These are phyloP conservation scores for Brettanomyces nanus DNA, from an alignment of 805 yeast genomes.

Conservation along the genomic window DNA sequence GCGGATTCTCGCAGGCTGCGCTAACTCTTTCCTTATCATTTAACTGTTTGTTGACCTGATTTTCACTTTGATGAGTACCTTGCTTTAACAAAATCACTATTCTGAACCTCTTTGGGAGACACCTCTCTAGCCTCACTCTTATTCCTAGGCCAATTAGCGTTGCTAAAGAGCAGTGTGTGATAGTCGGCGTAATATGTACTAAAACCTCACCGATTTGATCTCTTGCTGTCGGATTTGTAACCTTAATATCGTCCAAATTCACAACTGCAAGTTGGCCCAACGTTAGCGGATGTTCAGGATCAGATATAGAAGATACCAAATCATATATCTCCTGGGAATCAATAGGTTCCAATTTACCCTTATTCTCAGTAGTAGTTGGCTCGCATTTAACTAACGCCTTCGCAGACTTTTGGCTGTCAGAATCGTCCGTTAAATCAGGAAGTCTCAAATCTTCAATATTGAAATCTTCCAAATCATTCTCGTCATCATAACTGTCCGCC, in stretches of 20 bases:
- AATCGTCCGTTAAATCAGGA: background rate
- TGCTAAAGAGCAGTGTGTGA: slow-evolving; percentile 94
- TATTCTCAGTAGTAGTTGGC: background rate
- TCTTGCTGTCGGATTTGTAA: slow-evolving; percentile 47
- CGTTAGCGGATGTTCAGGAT: slow-evolving; percentile 96
- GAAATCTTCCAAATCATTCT: background rate
- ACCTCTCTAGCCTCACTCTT: slow-evolving; percentile 81
- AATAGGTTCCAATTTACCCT: slow-evolving; percentile 42
- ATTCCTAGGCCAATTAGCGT: slow-evolving; percentile 94
- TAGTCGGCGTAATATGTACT: slow-evolving; percentile 90
- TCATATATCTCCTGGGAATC: slow-evolving; percentile 90
- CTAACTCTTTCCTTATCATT: slow-evolving; percentile 97
- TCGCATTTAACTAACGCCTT: background rate
- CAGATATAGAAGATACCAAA: slow-evolving; percentile 77
- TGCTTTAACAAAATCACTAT: slow-evolving; percentile 73
- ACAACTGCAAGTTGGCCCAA: slow-evolving; percentile 93
- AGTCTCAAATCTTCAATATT: slow-evolving; percentile 2
- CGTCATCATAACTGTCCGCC: background rate
- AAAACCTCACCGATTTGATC: slow-evolving; percentile 62
- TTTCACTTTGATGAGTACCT: slow-evolving; percentile 93
- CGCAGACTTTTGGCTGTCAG: background rate
- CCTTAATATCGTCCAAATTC: slow-evolving; percentile 70
- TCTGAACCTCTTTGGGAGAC: slow-evolving; percentile 78
- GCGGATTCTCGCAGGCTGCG: slow-evolving; percentile 97
- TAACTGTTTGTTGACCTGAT: slow-evolving; percentile 91